Evolutionary conservation across 2,329 filamentous ascomycete species (phyloP), one percentile per base, ranked within the genome.

Genomic region (Botrytis pseudocinerea): DNA sequence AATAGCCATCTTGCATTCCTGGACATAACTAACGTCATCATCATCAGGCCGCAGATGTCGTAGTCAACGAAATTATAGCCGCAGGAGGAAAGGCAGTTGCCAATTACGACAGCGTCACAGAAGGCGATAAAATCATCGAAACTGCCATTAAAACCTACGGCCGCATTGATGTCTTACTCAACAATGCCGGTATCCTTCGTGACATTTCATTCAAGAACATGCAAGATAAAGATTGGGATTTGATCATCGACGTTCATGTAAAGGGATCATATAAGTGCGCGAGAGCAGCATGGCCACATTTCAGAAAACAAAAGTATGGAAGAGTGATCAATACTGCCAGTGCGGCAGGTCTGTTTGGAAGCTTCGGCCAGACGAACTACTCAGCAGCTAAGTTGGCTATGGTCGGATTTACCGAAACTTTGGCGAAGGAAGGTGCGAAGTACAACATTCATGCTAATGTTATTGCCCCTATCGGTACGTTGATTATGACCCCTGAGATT

Each of bases 171-270:
- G 86, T 99, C 76, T 91, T 99, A 79, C 92, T 99, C 85, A 99
- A 99, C 88, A 99, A 98, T 82, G 96, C 96, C 75, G 95, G 96
- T 81, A 98, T 98, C 65, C 77, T 81, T n/a, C 92, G 95, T 75
- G 95, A 98, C 85, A 83, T 98, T 81, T 95, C 93, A 88, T 98
- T 99, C 87, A 97, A 97, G 89, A 98, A 98, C 85, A 97, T 98
- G 89, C 96, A 92, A 83, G 96, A 99, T 83, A 85, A 92, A 81
- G 96, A 99, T 83, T 99, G 96, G 96, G 95, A 99, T 82, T 85
- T 98, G 78, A 93, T 98, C 82, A 93, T 95, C 84, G 92, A 90
- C 82, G 95, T 98, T 73, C 95, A 99, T 84, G 91, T 98, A 79
- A 92, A 90, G 81, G 96, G 96, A 79, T 92, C 94, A 80, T 99